phyloP scores from a whole-genome alignment of 2,329 filamentous ascomycete genomes.

The Aspergillus novoparasiticus region DNA sequence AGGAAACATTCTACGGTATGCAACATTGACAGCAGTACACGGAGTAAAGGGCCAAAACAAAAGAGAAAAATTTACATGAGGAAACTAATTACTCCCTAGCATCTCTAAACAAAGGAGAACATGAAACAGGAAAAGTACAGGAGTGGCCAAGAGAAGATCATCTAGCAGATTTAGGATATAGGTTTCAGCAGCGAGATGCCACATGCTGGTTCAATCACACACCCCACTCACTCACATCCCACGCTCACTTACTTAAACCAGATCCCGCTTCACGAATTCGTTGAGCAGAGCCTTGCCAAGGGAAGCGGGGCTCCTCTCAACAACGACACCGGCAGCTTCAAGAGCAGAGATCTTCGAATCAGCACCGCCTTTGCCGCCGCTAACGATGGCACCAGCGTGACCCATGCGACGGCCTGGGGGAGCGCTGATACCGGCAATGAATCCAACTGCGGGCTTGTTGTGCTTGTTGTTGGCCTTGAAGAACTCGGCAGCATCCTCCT shows the following conservation, averaged over 20 bases:
- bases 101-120: slow-evolving; percentile 35
- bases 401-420: slow-evolving; percentile 97
- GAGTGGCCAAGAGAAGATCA: slow-evolving; percentile 21
- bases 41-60: background rate
- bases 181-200: background rate
- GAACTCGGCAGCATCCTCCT: slow-evolving; percentile 98
- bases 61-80: slow-evolving; percentile 28
- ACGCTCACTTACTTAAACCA: slow-evolving; percentile 66
- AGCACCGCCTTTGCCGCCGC: slow-evolving; percentile 94
- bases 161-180: slow-evolving; percentile 6
- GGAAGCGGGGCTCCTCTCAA: slow-evolving; percentile 89
- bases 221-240: slow-evolving; percentile 1
- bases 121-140: slow-evolving; percentile 26
- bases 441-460: slow-evolving; percentile 95
- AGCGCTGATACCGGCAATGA: slow-evolving; percentile 97
- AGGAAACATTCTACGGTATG: background rate
- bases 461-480: slow-evolving; percentile 86
- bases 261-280: slow-evolving; percentile 93
- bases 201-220: slow-evolving; percentile 7
- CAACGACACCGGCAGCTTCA: slow-evolving; percentile 89
- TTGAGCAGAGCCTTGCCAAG: slow-evolving; percentile 92
- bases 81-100: slow-evolving; percentile 38
- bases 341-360: slow-evolving; percentile 98
- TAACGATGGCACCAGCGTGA: slow-evolving; percentile 97
- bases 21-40: background rate